A percentile compares a stretch with the other conserved stretches of the same genome.
Conservation (phyloP, 148 eudicot species). For the Mesembryanthemum crystallinum region DNA sequence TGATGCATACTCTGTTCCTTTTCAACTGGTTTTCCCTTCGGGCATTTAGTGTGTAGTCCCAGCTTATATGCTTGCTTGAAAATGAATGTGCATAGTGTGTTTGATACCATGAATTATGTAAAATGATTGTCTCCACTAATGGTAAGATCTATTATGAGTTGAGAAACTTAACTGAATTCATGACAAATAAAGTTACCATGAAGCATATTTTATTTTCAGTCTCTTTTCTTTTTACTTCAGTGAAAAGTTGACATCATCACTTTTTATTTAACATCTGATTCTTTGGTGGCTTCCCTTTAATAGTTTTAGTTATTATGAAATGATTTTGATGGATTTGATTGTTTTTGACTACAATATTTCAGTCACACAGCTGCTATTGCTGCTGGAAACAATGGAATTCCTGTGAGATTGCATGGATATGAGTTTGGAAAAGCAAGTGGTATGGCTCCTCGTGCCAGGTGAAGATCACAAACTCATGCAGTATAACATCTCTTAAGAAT, state of each 20-base stretch:
- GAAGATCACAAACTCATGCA: conserved; percentile 17
- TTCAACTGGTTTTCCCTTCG: background rate
- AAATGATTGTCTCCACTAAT: background rate
- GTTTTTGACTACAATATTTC: conserved; percentile 23
- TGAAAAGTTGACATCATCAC: background rate
- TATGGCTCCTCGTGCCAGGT: conserved; percentile 99
- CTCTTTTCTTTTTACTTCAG: background rate
- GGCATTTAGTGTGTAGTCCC: background rate
- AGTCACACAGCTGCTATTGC: conserved; percentile 99
- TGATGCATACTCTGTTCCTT: background rate
- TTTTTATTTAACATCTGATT: background rate
- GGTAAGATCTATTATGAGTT: background rate
- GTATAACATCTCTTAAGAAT: background rate
- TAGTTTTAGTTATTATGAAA: background rate
- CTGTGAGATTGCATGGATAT: conserved; percentile 84
- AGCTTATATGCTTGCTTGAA: background rate
- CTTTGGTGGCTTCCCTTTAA: background rate
- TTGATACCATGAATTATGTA: background rate
- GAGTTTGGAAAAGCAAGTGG: conserved; percentile 99
- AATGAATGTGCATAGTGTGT: background rate
- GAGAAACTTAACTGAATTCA: background rate
- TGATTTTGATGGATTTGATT: background rate
- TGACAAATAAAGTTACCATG: background rate
- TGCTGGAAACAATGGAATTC: conserved; percentile 96
- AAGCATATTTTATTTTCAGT: background rate